A percentile compares a stretch with the other conserved stretches of the same genome.
These are phyloP conservation scores for Carallia pectinifolia DNA, from an alignment of 345 rosid genomes.

Conservation along the genomic window DNA sequence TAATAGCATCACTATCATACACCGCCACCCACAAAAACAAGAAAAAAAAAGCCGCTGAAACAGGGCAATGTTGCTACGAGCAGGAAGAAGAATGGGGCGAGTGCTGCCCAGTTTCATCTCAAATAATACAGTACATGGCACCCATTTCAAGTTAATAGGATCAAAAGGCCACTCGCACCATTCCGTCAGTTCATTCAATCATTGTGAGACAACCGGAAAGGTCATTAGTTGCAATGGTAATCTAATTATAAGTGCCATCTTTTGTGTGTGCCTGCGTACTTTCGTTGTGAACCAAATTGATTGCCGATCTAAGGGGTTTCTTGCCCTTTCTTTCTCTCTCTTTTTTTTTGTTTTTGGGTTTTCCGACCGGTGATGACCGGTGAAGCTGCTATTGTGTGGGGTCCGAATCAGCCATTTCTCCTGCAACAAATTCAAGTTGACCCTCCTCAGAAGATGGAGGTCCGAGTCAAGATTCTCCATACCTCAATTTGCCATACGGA, in stretches of 20 bases:
- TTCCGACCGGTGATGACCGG: neutral
- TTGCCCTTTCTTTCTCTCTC: neutral
- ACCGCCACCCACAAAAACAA: no score
- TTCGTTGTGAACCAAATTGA: no score
- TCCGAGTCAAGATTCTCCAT: slow-evolving; percentile 54
- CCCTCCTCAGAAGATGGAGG: slow-evolving; percentile 64
- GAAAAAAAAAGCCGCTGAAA: no score
- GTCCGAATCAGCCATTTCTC: slow-evolving; percentile 51
- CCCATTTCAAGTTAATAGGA: neutral
- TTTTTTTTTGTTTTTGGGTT: neutral
- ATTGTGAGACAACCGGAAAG: slow-evolving; percentile 26
- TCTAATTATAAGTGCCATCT: neutral
- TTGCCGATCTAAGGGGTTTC: neutral
- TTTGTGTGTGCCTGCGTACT: neutral
- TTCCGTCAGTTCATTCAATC: slow-evolving; percentile 8
- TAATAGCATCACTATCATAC: no score
- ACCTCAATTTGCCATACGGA: slow-evolving; percentile 72
- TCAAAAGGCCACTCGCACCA: neutral
- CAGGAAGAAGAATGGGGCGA: no score
- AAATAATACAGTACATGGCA: no score
- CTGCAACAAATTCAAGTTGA: slow-evolving; percentile 57
- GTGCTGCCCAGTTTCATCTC: no score
- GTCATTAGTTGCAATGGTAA: slow-evolving; percentile 45
- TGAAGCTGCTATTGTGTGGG: slow-evolving; percentile 62
- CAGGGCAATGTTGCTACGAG: no score